phyloP scores from a whole-genome alignment of 148 eudicot species.

The Rhododendron simsii region DNA sequence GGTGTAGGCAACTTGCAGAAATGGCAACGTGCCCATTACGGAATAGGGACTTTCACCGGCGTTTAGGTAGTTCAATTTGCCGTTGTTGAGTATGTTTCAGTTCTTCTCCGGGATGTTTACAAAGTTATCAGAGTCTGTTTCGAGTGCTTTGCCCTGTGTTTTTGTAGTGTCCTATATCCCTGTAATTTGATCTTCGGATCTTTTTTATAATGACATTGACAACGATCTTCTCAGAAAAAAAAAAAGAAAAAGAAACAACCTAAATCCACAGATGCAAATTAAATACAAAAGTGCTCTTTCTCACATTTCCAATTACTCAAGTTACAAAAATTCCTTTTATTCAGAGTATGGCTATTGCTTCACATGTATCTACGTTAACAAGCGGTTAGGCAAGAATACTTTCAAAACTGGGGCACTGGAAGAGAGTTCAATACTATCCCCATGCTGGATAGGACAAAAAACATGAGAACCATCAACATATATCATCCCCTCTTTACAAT shows the following conservation, averaged over 20 bases:
- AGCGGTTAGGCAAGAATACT: conserved; percentile 54
- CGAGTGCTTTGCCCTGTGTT: not conserved
- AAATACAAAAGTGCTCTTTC: not conserved
- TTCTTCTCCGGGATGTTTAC: not conserved
- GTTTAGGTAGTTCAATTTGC: not conserved
- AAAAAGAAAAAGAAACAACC: not conserved
- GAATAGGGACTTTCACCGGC: too few species aligned
- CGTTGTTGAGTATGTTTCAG: not conserved
- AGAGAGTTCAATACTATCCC: conserved; percentile 65
- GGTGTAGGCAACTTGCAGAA: too few species aligned
- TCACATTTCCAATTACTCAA: not conserved
- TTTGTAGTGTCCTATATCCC: not conserved
- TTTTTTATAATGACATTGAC: not conserved
- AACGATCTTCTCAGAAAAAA: too few species aligned
- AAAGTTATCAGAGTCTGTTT: not conserved
- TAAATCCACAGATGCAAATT: not conserved
- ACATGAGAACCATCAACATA: conserved; percentile 77
- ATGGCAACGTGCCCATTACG: too few species aligned
- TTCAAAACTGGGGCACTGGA: conserved; percentile 60
- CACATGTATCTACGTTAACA: conserved; percentile 12
- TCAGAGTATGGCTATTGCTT: conserved; percentile 1
- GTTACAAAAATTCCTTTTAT: not conserved
- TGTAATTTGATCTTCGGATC: not conserved
- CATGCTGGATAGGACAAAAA: conserved; percentile 42
- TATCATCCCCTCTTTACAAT: conserved; percentile 53